A percentile compares a stretch with the other conserved stretches of the same genome.
These are phyloP conservation scores for Amoeboaphelidium protococcarum DNA, from an alignment of 371 early-diverging fungal genomes.

Conservation along the genomic window DNA sequence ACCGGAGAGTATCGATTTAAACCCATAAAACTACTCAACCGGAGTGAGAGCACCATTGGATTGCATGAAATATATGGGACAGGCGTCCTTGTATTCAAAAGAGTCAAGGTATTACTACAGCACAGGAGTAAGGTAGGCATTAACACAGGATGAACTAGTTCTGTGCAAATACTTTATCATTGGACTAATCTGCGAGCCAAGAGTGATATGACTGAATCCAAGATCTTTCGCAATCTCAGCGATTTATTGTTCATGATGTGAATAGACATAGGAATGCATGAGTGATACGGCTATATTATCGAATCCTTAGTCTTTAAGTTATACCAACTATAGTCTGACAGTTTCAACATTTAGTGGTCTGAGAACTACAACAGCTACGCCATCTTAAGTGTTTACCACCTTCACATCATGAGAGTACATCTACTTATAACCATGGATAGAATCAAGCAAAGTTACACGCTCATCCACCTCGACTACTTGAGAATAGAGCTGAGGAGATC, in stretches of 20 bases:
- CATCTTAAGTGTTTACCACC: no score
- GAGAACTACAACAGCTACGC: slow-evolving; percentile 66
- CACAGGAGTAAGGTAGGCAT: not conserved
- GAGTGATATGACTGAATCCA: slow-evolving; percentile 53
- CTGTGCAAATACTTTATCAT: not conserved
- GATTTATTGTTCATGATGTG: slow-evolving; percentile 44
- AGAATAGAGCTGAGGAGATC: slow-evolving; percentile 59
- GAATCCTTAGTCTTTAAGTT: slow-evolving; percentile 28
- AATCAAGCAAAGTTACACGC: no score
- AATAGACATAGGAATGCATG: slow-evolving; percentile 70
- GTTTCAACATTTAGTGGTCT: slow-evolving; percentile 79
- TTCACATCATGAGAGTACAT: no score
- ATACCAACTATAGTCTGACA: no score
- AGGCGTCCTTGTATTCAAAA: slow-evolving; percentile 43
- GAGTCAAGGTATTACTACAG: not conserved
- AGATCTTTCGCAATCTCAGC: slow-evolving; percentile 36
- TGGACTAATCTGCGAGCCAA: slow-evolving; percentile 35
- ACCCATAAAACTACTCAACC: slow-evolving; percentile 52
- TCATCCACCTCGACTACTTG: slow-evolving; percentile 68
- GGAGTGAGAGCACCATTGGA: slow-evolving; percentile 78
- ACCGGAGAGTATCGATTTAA: slow-evolving; percentile 69
- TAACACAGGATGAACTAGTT: not conserved
- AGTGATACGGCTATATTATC: slow-evolving; percentile 64
- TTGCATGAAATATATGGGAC: slow-evolving; percentile 79
- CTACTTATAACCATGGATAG: no score